Percentiles rank a stretch among this genome's conserved stretches.
These are phyloP conservation scores for Tylopilus cervinicoccineus DNA, from an alignment of 768 basidiomycete genomes.

Conservation along the genomic window DNA sequence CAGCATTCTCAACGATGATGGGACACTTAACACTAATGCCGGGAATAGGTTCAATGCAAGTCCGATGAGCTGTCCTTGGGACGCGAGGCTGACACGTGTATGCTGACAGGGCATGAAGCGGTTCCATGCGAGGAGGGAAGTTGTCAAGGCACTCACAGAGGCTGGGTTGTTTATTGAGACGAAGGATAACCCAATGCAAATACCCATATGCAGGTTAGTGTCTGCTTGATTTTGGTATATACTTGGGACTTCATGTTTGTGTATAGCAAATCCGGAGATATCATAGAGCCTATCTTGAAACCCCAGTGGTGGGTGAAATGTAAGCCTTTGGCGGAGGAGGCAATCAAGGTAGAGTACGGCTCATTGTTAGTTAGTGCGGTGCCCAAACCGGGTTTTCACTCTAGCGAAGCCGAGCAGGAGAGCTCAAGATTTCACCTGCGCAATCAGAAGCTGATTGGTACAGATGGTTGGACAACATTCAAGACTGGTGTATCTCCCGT, in stretches of 20 bases:
- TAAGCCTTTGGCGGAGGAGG: conserved; percentile 85
- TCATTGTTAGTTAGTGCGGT: background rate
- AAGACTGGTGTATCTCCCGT: conserved; percentile 99
- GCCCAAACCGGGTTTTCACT: background rate
- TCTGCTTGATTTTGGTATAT: background rate
- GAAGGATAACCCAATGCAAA: conserved; percentile 96
- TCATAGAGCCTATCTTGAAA: conserved; percentile 93
- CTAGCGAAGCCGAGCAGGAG: conserved; percentile 86
- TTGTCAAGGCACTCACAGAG: conserved; percentile 81
- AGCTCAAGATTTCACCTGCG: conserved; percentile 78
- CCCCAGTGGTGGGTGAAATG: conserved; percentile 99
- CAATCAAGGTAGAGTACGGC: conserved; percentile 59
- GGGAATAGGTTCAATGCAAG: conserved; percentile 70
- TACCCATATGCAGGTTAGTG: conserved; percentile 81
- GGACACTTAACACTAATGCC: conserved; percentile 88
- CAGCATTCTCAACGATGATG: conserved; percentile 94
- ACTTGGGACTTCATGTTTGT: background rate
- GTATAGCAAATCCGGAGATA: conserved; percentile 87
- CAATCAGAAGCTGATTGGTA: conserved; percentile 93
- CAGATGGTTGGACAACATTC: conserved; percentile 90
- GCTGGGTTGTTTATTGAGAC: conserved; percentile 83
- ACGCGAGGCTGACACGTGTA: background rate
- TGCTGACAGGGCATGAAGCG: conserved; percentile 84
- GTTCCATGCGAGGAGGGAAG: conserved; percentile 85
- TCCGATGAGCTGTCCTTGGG: background rate